A percentile compares a stretch with the other conserved stretches of the same genome.
phyloP scores from a whole-genome alignment of 306 rosid genomes.

The Gastrolobium bilobum region DNA sequence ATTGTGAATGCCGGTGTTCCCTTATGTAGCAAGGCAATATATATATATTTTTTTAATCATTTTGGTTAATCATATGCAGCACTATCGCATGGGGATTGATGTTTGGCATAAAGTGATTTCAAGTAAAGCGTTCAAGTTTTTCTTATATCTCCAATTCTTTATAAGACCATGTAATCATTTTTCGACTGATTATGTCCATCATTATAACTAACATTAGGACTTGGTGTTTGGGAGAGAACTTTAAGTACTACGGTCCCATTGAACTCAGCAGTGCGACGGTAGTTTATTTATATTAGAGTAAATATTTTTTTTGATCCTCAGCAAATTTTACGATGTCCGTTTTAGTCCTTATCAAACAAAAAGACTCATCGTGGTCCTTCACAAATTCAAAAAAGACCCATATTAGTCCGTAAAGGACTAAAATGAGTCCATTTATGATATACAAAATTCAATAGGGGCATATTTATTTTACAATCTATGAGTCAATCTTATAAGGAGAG shows the following conservation, averaged over 20 bases:
- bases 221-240: not conserved
- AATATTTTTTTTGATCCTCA: too few species aligned
- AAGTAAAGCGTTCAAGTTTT: conserved; percentile 32
- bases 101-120: conserved; percentile 10
- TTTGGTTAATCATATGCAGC: not conserved
- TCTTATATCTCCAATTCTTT: not conserved
- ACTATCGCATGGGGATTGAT: conserved; percentile 20
- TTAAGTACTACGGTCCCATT: too few species aligned
- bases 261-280: not conserved
- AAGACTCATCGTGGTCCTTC: too few species aligned
- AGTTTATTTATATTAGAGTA: too few species aligned
- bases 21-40: conserved; percentile 23
- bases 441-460: not conserved
- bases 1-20: conserved; percentile 34
- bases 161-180: not conserved
- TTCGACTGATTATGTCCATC: not conserved
- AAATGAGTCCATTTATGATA: not conserved
- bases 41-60: not conserved
- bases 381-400: too few species aligned
- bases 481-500: not conserved
- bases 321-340: too few species aligned
- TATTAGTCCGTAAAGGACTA: too few species aligned
- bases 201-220: conserved; percentile 2
- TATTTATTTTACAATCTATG: not conserved
- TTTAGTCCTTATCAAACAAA: too few species aligned